These are phyloP conservation scores for Volvox carteri DNA, from an alignment of 163 green algal genomes.

Conservation along the genomic window DNA sequence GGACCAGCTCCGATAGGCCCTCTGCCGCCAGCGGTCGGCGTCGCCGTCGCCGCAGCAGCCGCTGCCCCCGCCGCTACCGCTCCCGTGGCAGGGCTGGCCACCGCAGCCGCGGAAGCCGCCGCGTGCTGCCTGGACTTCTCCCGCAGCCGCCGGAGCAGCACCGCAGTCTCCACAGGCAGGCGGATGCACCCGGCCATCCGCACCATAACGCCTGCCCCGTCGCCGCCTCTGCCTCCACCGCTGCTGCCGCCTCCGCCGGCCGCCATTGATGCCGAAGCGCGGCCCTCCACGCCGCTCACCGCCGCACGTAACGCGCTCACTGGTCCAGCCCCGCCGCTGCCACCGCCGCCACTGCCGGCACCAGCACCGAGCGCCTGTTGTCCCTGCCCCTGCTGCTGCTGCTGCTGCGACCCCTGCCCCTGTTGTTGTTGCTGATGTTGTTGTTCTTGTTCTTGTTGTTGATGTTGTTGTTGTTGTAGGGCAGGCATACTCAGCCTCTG, in stretches of 20 bases:
- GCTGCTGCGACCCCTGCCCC: not conserved
- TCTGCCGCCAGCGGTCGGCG: not conserved
- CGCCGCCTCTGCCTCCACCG: not conserved
- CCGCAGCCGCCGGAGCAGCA: slow-evolving; percentile 40
- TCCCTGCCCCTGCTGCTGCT: too few relatives aligned
- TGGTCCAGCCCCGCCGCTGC: not conserved
- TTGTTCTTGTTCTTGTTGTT: not conserved
- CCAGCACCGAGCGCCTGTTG: too few relatives aligned
- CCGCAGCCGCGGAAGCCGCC: not conserved
- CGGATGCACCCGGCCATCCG: slow-evolving; percentile 51
- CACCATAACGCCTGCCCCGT: slow-evolving; percentile 8
- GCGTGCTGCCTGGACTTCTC: slow-evolving; percentile 27
- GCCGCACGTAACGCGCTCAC: slow-evolving; percentile 10
- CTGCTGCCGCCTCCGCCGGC: not conserved
- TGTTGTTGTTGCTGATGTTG: slow-evolving; percentile 5
- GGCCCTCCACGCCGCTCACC: not conserved
- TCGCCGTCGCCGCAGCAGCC: not conserved
- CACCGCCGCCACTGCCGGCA: not conserved
- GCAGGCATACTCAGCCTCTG: slow-evolving; percentile 25
- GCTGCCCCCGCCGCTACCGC: not conserved
- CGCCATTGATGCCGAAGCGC: not conserved
- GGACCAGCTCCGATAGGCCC: not conserved
- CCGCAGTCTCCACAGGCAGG: slow-evolving; percentile 26
- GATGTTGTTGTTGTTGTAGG: slow-evolving; percentile 23
- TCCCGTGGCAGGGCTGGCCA: not conserved